A percentile compares a stretch with the other conserved stretches of the same genome.
These are phyloP conservation scores for Kurtzmaniella quercitrusa DNA, from an alignment of 1,139 yeast species.

Conservation along the genomic window DNA sequence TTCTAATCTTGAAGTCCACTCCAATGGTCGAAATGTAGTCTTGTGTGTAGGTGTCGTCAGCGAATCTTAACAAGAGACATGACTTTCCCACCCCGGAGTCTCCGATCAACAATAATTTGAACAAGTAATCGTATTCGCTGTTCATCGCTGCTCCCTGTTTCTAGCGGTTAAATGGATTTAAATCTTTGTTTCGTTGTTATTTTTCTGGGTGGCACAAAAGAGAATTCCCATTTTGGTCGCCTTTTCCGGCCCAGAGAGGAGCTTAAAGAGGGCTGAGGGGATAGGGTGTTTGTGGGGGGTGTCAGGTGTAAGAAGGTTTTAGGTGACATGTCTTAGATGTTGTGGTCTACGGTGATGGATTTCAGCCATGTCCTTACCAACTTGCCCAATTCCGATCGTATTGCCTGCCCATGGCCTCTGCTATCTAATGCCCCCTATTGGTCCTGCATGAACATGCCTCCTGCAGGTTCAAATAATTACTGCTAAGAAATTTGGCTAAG, in stretches of 20 bases:
- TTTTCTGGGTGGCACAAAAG: not conserved
- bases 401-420: too few species aligned
- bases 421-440: too few species aligned
- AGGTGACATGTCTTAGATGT: too few species aligned
- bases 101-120: constrained; percentile 89
- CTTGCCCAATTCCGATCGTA: too few species aligned
- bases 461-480: too few species aligned
- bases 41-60: constrained; percentile 96
- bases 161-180: not conserved
- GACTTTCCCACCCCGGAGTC: constrained; percentile 99
- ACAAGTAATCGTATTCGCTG: constrained; percentile 93
- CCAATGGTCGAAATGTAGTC: constrained; percentile 97
- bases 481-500: too few species aligned
- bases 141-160: constrained; percentile 41
- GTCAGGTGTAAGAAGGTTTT: too few species aligned
- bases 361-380: too few species aligned
- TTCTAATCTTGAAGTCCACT: constrained; percentile 96
- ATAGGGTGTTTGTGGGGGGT: too few species aligned
- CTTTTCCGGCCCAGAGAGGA: not conserved
- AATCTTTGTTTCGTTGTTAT: not conserved
- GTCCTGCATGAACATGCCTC: too few species aligned
- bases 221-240: not conserved
- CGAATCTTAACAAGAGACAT: constrained; percentile 88
- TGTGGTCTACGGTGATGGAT: too few species aligned
- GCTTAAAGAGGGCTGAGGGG: too few species aligned